These are phyloP conservation scores for Periconia sp. DNA, from an alignment of 2,329 filamentous ascomycete species.

Conservation along the genomic window DNA sequence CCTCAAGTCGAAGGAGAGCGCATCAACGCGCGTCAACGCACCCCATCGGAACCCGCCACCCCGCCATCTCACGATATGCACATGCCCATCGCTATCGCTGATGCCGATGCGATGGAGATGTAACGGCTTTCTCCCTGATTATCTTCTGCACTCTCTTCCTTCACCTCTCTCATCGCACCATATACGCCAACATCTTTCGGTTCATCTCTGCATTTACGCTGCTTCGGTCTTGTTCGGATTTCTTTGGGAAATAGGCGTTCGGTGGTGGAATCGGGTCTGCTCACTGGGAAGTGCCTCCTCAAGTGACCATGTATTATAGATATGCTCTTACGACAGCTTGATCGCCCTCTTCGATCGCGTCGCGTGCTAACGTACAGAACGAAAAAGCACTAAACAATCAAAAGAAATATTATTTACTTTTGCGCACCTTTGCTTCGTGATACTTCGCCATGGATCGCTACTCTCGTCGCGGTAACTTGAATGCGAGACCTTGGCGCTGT, in stretches of 20 bases:
- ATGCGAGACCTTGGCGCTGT: no score
- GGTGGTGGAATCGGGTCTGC: constrained; percentile 36
- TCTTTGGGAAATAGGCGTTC: constrained; percentile 40
- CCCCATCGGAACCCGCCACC: constrained; percentile 36
- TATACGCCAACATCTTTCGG: constrained; percentile 31
- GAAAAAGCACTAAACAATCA: constrained; percentile 31
- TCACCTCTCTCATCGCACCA: constrained; percentile 17
- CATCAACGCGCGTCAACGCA: constrained; percentile 44
- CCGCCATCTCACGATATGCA: constrained; percentile 26
- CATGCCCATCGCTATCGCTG: constrained; percentile 24
- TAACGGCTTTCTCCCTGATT: constrained; percentile 18
- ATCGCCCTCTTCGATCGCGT: constrained; percentile 42
- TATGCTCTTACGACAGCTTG: constrained; percentile 40
- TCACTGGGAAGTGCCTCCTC: constrained; percentile 30
- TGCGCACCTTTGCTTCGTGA: background rate
- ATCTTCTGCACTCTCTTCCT: constrained; percentile 19
- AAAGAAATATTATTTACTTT: constrained; percentile 15
- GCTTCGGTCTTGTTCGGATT: constrained; percentile 32
- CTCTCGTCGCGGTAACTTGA: background rate
- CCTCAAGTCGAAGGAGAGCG: constrained; percentile 45
- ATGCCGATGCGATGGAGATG: constrained; percentile 45
- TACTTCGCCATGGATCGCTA: background rate
- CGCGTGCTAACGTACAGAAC: constrained; percentile 33
- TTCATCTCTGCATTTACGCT: constrained; percentile 27
- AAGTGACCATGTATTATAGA: constrained; percentile 40